Base-by-base conservation (phyloP, 345 rosid species). In the Stellera chamaejasme region DNA sequence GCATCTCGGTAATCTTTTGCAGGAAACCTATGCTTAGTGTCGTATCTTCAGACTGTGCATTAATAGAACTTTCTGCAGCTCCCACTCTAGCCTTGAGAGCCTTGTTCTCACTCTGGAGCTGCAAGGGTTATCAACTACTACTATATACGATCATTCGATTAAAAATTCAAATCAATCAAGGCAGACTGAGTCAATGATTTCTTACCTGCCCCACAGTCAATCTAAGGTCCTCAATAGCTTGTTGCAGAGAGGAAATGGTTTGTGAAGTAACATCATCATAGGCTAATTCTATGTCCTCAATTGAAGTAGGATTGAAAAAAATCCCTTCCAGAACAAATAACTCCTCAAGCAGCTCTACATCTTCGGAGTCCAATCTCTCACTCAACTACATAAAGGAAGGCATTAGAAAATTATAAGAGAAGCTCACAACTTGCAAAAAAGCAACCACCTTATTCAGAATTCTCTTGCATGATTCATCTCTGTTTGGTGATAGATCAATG, bases 331-430 rank as follows among this genome's bases (percentile, higher is more conserved):
- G 69, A 52, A 70, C 61, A 75, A 80, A 74, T 63, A 79, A 50
- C 67, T 88, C 88, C 77, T 82, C 88, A 12, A 91, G 88, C 64
- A 76, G 72, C 62, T 78, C 68, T 59, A 88, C 67, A 59, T 79
- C 88, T 66, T 85, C 80, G 52, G 55, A 73, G 57, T 70, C 73
- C 68, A 79, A 48, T 63, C 82, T 82, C 76, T 77, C 82, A 65
- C 75, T 77, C 81, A 83, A 58, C 95, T 83, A 50, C 48, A 77
- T 23, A 50, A 52, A 65, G 28, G 45, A 19, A 54, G 49, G 45
- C 23, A 12, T 36, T 46, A 66, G 69, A 66, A 19, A 43, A 36
- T 39, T 44, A 64, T 27, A 62, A 42, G 19, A 48, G 32, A 6
- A 50, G 43, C 41, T 2, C 11, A 49, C 10, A 16, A 46, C 46